Percentiles rank a stretch among this genome's conserved stretches.
Evolutionary conservation across 805 yeast species (phyloP).

Genomic region (Kodamaea fukazawae): DNA sequence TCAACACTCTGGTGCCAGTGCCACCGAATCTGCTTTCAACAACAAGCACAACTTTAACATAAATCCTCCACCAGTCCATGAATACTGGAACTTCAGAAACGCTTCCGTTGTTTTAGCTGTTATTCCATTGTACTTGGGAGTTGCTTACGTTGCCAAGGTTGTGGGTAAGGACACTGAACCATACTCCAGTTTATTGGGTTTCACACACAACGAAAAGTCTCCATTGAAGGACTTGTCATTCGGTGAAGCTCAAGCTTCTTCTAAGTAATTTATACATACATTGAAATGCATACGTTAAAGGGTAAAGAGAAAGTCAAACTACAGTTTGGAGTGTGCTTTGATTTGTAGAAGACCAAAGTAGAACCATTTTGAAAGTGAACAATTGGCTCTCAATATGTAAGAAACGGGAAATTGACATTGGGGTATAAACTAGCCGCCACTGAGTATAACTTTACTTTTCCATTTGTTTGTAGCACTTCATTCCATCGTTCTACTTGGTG

Average conservation of each 20-base stretch:
- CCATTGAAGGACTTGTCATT: conserved; percentile 37
- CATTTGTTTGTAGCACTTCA: too few species aligned
- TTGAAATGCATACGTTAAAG: background rate
- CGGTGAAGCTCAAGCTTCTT: conserved; percentile 34
- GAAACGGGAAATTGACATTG: too few species aligned
- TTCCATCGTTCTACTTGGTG: too few species aligned
- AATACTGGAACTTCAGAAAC: conserved; percentile 43
- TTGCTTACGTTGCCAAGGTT: conserved; percentile 34
- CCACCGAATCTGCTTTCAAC: conserved; percentile 32
- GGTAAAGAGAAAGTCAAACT: too few species aligned
- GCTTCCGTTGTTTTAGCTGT: conserved; percentile 35
- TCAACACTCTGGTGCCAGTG: conserved; percentile 22
- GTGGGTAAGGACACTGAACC: conserved; percentile 29
- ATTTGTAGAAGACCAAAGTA: too few species aligned
- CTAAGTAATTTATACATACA: conserved; percentile 7
- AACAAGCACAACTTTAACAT: conserved; percentile 42
- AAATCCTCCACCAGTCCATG: conserved; percentile 45
- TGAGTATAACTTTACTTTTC: too few species aligned
- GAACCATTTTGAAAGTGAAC: too few species aligned
- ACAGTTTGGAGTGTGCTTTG: too few species aligned
- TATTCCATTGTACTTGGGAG: conserved; percentile 35
- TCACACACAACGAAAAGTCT: conserved; percentile 37
- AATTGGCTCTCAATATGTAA: too few species aligned
- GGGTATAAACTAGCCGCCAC: too few species aligned
- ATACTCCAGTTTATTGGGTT: conserved; percentile 29